Evolutionary conservation across 371 early-diverging fungal genomes (phyloP), one percentile per base, ranked within the genome.

Genomic region (Mortierella sp.): DNA sequence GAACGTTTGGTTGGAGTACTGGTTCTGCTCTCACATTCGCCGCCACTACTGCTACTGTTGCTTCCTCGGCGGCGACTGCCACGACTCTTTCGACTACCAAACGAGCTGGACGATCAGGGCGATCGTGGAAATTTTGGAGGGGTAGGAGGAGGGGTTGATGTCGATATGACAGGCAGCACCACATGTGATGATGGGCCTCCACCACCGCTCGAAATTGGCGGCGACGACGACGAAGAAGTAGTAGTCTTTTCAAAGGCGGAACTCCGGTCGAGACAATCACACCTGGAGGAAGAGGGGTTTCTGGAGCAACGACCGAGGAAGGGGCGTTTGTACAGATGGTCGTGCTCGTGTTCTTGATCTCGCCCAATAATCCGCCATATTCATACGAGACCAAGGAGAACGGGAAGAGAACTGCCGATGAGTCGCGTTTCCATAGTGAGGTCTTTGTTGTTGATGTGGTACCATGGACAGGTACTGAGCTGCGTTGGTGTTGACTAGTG

Each of bases 361-460:
- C 80, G 3, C 75, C 75, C 0, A 80, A 31, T 7, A 76, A 26
- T 2, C 80, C 71, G 13, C 80, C 80, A n/a, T 70, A 71, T 43
- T 80, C 80, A 43, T 80, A 76, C 0, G 80, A 70, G 40, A 80
- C 77, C 0, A 76, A 52, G 1, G 76, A 76, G 73, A 76, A 80
- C 1, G 76, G 80, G 22, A 80, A 73, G 19, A 80, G 48, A 40
- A 22, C 50, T 14, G 66, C 43, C 0, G 77, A 68, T 10, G 77
- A 70, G 22, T 52, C 61, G 7, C 67, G 78, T 48, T 79, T 79
- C 79, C 79, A 70, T 13, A 66, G 37, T 4, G 79, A 40, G 26
- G 50, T 37, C 24, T 19, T 68, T 8, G 69, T 65, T 47, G 70
- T 29, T 7, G 65, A 55, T 8, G 52, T 44, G 4, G 50, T n/a